Evolutionary conservation across 169 alveolate genomes (phyloP).

Genomic region (Cystoisospora suis): DNA sequence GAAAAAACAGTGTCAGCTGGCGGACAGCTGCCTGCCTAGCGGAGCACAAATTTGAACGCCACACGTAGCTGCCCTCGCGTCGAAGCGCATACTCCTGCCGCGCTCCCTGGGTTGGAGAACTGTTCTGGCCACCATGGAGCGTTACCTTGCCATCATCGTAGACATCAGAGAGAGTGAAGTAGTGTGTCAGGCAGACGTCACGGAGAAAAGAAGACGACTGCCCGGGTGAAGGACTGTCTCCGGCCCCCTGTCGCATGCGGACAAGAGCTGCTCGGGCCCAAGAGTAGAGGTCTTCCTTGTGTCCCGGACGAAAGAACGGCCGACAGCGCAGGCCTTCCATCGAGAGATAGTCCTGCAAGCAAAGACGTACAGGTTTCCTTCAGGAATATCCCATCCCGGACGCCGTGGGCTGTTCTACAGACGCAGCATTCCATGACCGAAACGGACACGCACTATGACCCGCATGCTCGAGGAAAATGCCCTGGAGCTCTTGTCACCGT

Average conservation of each 20-base stretch:
- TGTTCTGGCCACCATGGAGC: neutral
- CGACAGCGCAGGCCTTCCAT: slow-evolving; percentile 22
- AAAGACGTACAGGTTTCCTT: too few species aligned
- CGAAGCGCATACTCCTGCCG: too few species aligned
- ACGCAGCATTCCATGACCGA: neutral
- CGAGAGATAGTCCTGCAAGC: neutral
- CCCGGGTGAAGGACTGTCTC: neutral
- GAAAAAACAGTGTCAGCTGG: too few species aligned
- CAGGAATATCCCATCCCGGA: neutral
- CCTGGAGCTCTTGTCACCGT: neutral
- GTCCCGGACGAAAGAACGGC: slow-evolving; percentile 14
- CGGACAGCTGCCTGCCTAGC: too few species aligned
- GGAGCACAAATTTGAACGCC: too few species aligned
- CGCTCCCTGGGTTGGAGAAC: too few species aligned
- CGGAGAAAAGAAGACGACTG: too few species aligned
- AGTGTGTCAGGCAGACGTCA: slow-evolving; percentile 3
- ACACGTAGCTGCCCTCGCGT: too few species aligned
- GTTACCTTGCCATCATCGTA: slow-evolving; percentile 20
- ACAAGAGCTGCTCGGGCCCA: neutral
- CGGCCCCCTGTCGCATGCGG: neutral
- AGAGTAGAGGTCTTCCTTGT: slow-evolving; percentile 21
- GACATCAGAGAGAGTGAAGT: slow-evolving; percentile 1
- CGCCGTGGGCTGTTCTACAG: too few species aligned
- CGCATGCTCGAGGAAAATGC: neutral
- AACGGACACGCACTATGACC: neutral